Percentiles rank a stretch among this genome's conserved stretches.
Conservation (phyloP, 495 filamentous ascomycete species). For the Annulohypoxylon moriforme region DNA sequence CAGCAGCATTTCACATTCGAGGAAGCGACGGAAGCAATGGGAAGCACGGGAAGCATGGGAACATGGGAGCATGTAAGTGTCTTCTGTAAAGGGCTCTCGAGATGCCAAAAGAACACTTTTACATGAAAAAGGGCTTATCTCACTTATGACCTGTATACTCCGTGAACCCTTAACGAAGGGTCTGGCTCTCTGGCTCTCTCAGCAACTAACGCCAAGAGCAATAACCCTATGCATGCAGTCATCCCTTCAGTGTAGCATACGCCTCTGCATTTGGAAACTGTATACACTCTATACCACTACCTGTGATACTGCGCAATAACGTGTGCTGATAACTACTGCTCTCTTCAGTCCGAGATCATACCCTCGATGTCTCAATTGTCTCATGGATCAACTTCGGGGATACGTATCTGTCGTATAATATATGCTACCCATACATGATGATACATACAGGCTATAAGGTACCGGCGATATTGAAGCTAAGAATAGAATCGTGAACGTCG, state of each 20-base stretch:
- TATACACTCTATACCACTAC: background rate
- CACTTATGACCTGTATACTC: conserved; percentile 36
- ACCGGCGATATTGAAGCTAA: conserved; percentile 17
- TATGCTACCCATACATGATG: background rate
- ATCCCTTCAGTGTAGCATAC: conserved; percentile 40
- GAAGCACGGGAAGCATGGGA: too few relatives aligned
- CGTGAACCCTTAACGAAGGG: background rate
- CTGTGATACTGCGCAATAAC: background rate
- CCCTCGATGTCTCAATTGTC: conserved; percentile 16
- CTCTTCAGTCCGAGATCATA: conserved; percentile 29
- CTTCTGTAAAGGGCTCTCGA: conserved; percentile 16
- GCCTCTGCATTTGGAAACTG: conserved; percentile 35
- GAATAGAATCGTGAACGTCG: conserved; percentile 27
- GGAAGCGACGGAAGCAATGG: background rate
- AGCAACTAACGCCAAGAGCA: conserved; percentile 27
- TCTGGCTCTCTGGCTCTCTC: conserved; percentile 6
- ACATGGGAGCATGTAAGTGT: background rate
- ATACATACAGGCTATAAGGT: conserved; percentile 21
- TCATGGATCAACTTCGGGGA: conserved; percentile 17
- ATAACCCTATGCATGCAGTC: conserved; percentile 39
- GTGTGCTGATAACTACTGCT: conserved; percentile 18
- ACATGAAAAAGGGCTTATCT: conserved; percentile 26
- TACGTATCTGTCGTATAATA: conserved; percentile 23
- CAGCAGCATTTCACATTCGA: conserved; percentile 14
- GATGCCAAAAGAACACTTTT: background rate